Conservation (phyloP, 2,329 filamentous ascomycete genomes). For the Colletotrichum navitas region DNA sequence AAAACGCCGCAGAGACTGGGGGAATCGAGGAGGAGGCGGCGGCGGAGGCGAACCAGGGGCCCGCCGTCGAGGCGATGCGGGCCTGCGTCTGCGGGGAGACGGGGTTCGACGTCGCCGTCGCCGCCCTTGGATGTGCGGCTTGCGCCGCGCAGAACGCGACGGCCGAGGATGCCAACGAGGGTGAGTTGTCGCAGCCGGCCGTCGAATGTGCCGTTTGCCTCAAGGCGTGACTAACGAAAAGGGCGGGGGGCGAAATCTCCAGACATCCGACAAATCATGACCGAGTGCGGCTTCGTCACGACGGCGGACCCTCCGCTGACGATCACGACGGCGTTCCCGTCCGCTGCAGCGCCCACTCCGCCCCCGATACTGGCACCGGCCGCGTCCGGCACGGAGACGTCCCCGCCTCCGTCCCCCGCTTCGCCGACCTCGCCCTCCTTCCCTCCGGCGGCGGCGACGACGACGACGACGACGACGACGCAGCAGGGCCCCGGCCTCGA, state of each 20-base stretch:
- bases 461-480: not conserved
- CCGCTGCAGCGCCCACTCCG: not conserved
- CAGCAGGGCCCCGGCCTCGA: not conserved
- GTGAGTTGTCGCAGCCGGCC: not conserved
- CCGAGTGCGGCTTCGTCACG: slow-evolving; percentile 28
- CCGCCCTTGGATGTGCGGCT: slow-evolving; percentile 9
- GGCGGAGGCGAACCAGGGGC: not conserved
- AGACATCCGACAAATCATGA: slow-evolving; percentile 38
- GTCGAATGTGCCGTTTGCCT: not conserved
- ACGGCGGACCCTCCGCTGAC: not conserved
- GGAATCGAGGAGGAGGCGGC: not conserved
- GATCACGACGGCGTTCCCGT: not conserved
- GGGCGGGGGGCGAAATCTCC: too few species aligned
- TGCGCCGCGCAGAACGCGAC: slow-evolving; percentile 20
- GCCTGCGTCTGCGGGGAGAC: slow-evolving; percentile 31
- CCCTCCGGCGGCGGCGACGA: too few species aligned
- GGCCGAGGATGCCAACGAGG: slow-evolving; percentile 27
- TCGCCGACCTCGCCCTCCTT: not conserved
- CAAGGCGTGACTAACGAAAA: not conserved
- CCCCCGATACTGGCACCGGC: slow-evolving; percentile 8
- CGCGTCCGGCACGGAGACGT: not conserved
- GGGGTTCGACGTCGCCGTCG: slow-evolving; percentile 22
- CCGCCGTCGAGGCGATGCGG: not conserved
- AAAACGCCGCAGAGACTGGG: not conserved
- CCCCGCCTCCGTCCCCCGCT: not conserved